Conservation (phyloP, 2,329 filamentous ascomycete species). For the Falciphora oryzae region DNA sequence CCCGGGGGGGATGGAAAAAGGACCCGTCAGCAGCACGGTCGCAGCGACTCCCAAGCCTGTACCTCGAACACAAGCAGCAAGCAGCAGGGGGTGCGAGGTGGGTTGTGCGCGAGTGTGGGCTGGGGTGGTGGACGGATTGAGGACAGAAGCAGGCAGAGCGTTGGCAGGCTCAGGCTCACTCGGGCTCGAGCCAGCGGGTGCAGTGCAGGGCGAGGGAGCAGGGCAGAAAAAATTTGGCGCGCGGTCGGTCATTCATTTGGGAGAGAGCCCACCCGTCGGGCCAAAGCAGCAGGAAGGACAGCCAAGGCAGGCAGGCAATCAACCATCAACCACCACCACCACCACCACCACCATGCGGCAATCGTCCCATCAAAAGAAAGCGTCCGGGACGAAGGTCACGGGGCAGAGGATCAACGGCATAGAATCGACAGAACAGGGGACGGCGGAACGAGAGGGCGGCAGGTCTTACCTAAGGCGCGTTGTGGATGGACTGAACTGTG, state of each 20-base stretch:
- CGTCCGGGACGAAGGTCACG: slow-evolving; percentile 22
- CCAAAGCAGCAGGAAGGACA: neutral
- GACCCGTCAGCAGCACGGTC: slow-evolving; percentile 6
- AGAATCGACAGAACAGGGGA: slow-evolving; percentile 24
- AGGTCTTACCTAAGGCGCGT: slow-evolving; percentile 29
- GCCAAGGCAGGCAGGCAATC: neutral
- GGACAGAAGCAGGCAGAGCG: neutral
- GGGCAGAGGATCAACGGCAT: slow-evolving; percentile 20
- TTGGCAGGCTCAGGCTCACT: neutral
- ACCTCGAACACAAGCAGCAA: neutral
- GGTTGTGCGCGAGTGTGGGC: slow-evolving; percentile 2
- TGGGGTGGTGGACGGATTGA: neutral
- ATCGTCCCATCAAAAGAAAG: slow-evolving; percentile 18
- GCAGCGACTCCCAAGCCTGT: neutral
- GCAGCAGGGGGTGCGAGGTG: neutral
- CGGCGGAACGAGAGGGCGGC: slow-evolving; percentile 19
- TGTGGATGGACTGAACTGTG: slow-evolving; percentile 15
- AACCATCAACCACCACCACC: slow-evolving; percentile 19
- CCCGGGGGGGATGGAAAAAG: slow-evolving; percentile 8
- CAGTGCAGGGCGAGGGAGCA: slow-evolving; percentile 13
- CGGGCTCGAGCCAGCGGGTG: neutral
- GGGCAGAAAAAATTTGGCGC: slow-evolving; percentile 21
- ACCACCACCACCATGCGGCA: slow-evolving; percentile 16
- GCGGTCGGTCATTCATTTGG: slow-evolving; percentile 4
- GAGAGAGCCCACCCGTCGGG: neutral